Percentiles rank a stretch among this genome's conserved stretches.
Conservation (phyloP, 306 rosid species). For the Quercus mongolica region DNA sequence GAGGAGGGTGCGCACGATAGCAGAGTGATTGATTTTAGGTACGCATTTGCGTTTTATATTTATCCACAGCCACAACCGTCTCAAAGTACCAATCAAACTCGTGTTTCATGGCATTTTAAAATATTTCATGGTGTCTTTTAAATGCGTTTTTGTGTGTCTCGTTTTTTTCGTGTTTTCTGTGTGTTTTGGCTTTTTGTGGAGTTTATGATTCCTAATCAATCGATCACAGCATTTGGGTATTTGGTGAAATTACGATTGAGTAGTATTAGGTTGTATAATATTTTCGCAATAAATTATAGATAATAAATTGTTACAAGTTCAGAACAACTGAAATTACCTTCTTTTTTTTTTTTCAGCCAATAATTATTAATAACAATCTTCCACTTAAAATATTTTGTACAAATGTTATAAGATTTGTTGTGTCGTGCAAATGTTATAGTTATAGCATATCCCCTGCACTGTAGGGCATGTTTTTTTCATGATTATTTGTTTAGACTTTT, state of each 20-base stretch:
- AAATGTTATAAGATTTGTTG: too few species aligned
- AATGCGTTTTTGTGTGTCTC: background rate
- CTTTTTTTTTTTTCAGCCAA: accelerated
- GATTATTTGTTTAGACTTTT: too few species aligned
- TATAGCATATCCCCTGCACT: too few species aligned
- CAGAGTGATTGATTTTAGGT: background rate
- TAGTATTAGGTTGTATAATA: accelerated
- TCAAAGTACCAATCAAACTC: background rate
- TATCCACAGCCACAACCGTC: background rate
- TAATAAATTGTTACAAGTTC: accelerated
- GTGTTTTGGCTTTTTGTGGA: background rate
- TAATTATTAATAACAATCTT: accelerated
- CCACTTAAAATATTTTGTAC: accelerated
- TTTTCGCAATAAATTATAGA: accelerated
- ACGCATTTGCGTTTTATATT: background rate
- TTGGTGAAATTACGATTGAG: too few species aligned
- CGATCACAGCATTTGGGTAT: background rate
- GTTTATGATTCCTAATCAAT: background rate
- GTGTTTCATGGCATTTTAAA: background rate
- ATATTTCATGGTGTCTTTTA: too few species aligned
- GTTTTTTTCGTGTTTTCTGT: background rate
- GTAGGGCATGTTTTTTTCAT: too few species aligned
- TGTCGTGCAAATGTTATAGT: too few species aligned
- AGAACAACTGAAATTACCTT: accelerated
- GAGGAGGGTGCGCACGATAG: background rate